Evolutionary conservation across 2,329 filamentous ascomycete genomes (phyloP).

Genomic region (Penicillium corylophilum): DNA sequence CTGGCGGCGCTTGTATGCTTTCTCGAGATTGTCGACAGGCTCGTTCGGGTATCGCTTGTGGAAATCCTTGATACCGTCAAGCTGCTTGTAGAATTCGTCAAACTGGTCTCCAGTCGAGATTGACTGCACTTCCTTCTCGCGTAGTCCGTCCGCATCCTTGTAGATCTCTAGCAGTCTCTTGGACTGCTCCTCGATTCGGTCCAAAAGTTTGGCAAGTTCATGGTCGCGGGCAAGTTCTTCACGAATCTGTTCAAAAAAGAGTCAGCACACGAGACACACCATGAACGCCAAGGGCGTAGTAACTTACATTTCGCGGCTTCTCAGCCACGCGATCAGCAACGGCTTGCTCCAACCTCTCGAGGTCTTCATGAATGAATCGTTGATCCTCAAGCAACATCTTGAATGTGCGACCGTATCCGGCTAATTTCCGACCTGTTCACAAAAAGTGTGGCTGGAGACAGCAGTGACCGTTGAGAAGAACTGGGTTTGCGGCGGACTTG

Average conservation of each 20-base stretch:
- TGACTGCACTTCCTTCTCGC: slow-evolving; percentile 76
- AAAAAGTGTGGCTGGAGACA: slow-evolving; percentile 4
- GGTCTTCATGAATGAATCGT: slow-evolving; percentile 89
- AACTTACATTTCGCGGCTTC: slow-evolving; percentile 79
- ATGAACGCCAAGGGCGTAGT: slow-evolving; percentile 1
- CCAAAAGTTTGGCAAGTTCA: slow-evolving; percentile 81
- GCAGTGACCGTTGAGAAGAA: slow-evolving; percentile 6
- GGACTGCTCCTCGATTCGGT: slow-evolving; percentile 85
- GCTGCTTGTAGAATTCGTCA: slow-evolving; percentile 85
- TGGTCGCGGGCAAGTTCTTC: slow-evolving; percentile 89
- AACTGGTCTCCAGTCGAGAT: slow-evolving; percentile 84
- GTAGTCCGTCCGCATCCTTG: slow-evolving; percentile 70
- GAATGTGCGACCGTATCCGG: slow-evolving; percentile 4
- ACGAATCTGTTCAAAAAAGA: slow-evolving; percentile 65
- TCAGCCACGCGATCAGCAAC: slow-evolving; percentile 85
- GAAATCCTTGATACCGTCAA: slow-evolving; percentile 78
- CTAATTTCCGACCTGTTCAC: background rate
- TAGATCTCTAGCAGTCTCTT: slow-evolving; percentile 78
- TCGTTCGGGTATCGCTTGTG: slow-evolving; percentile 91
- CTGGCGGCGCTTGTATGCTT: slow-evolving; percentile 75
- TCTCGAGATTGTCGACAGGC: slow-evolving; percentile 90
- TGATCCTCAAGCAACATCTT: slow-evolving; percentile 87
- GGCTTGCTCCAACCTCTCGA: slow-evolving; percentile 92
- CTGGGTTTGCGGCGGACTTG: slow-evolving; percentile 1
- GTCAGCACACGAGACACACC: slow-evolving; percentile 17